Evolutionary conservation across 345 rosid species (phyloP).

Genomic region (Acer negundo): DNA sequence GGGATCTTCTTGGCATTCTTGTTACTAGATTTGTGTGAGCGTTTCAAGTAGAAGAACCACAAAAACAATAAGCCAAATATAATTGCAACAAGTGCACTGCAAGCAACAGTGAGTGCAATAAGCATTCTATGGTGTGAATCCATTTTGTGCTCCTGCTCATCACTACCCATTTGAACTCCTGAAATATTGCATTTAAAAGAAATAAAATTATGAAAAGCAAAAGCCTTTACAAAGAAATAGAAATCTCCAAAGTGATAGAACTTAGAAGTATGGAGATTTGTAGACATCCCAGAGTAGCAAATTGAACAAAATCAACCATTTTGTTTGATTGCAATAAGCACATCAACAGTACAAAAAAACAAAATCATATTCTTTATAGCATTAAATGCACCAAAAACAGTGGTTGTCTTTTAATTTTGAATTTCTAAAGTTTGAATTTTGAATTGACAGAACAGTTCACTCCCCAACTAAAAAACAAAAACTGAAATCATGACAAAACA

Average conservation of each 20-base stretch:
- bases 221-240: constrained; percentile 11
- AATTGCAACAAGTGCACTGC: constrained; percentile 49
- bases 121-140: constrained; percentile 45
- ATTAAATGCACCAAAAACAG: constrained; percentile 28
- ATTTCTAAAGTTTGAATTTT: too few species aligned
- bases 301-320: background rate
- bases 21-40: constrained; percentile 40
- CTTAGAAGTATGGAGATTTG: background rate
- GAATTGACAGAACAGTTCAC: background rate
- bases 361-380: background rate
- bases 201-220: constrained; percentile 6
- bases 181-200: constrained; percentile 5
- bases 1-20: constrained; percentile 37
- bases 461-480: constrained; percentile 19
- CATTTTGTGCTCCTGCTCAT: constrained; percentile 40
- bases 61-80: constrained; percentile 45
- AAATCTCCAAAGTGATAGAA: constrained; percentile 3
- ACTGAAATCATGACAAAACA: constrained; percentile 8
- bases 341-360: background rate
- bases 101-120: constrained; percentile 56
- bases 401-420: background rate
- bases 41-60: constrained; percentile 53
- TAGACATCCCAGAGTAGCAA: background rate
- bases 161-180: constrained; percentile 50
- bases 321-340: background rate